Percentiles rank a stretch among this genome's conserved stretches.
phyloP scores from a whole-genome alignment of 2,329 filamentous ascomycete genomes.

The Alternaria conjuncta region DNA sequence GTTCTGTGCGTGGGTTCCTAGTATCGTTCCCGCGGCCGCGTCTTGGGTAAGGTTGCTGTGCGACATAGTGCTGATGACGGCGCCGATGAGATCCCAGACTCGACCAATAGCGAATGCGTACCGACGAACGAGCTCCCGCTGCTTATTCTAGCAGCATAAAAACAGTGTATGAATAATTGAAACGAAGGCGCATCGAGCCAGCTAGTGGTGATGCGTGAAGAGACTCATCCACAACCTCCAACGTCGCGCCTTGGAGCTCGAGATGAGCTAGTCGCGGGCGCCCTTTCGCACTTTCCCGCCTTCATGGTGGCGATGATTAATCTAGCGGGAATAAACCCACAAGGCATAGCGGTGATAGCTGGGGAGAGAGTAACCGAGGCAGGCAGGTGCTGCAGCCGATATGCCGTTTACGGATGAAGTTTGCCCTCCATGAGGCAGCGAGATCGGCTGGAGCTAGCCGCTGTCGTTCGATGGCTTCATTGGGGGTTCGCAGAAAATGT shows the following conservation, averaged over 20 bases:
- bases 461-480: neutral
- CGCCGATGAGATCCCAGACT: neutral
- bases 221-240: neutral
- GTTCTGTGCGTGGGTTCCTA: neutral
- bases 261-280: constrained; percentile 6
- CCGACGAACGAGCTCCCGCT: neutral
- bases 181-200: neutral
- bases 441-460: neutral
- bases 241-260: neutral
- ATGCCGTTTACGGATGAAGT: neutral
- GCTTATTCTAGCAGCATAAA: neutral
- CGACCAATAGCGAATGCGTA: constrained; percentile 2
- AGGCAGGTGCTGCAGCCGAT: neutral
- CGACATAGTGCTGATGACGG: constrained; percentile 14
- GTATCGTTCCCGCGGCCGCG: constrained; percentile 2
- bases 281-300: constrained; percentile 3
- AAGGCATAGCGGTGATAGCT: constrained; percentile 4
- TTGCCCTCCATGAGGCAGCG: neutral
- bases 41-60: constrained; percentile 15
- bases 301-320: neutral
- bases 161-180: neutral
- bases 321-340: constrained; percentile 3
- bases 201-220: neutral
- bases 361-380: constrained; percentile 1
- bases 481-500: neutral